Evolutionary conservation across 768 basidiomycete species (phyloP).

Genomic region (Dictyophora rubrovolvata): DNA sequence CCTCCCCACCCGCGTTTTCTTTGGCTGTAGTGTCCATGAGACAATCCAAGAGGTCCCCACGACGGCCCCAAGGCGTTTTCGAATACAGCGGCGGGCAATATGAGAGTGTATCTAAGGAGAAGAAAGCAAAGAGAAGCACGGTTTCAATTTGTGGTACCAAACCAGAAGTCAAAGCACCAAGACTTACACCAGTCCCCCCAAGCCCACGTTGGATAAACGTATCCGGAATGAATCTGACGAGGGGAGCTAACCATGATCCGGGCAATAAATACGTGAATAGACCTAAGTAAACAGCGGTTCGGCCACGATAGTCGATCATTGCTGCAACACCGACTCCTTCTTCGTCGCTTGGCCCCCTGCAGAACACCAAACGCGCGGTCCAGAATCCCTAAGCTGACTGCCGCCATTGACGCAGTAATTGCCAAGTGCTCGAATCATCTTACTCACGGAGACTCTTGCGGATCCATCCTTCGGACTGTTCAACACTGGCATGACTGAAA

Average conservation of each 20-base stretch:
- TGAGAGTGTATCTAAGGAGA: background rate
- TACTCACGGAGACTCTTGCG: background rate
- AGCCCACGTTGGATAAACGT: slow-evolving; percentile 1
- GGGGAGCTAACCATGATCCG: background rate
- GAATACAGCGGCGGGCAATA: slow-evolving; percentile 1
- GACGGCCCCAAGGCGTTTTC: background rate
- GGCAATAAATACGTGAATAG: background rate
- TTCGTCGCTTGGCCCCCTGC: background rate
- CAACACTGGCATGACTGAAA: slow-evolving; percentile 13
- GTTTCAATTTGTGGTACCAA: background rate
- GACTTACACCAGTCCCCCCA: background rate
- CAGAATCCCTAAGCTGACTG: slow-evolving; percentile 27
- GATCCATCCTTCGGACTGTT: slow-evolving; percentile 1
- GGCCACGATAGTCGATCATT: slow-evolving; percentile 6
- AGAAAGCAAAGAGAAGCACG: too few species aligned
- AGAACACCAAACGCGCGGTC: slow-evolving; percentile 12
- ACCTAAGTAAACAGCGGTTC: slow-evolving; percentile 1
- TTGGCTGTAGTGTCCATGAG: too few species aligned
- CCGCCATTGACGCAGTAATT: background rate
- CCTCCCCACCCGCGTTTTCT: too few species aligned
- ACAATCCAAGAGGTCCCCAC: too few species aligned
- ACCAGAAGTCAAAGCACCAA: background rate
- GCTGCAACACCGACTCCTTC: background rate
- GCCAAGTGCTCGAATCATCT: background rate
- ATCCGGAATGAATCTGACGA: background rate